These are phyloP conservation scores for Ceratobasidium sp. DNA, from an alignment of 1,284 basidiomycete genomes.

Conservation along the genomic window DNA sequence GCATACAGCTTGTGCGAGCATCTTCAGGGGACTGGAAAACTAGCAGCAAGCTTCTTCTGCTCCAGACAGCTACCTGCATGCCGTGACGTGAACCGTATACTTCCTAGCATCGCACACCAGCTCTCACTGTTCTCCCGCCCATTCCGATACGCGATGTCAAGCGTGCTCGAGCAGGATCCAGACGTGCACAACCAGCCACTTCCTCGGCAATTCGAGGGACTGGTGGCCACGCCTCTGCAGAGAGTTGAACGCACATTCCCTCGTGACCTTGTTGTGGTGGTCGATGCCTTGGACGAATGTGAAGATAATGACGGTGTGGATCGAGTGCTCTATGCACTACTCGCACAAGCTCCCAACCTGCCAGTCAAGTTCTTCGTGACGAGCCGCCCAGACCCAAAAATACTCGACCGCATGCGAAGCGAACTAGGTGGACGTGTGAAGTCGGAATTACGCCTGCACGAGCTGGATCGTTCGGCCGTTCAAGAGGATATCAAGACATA, in stretches of 20 bases:
- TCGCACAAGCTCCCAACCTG: background rate
- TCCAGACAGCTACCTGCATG: background rate
- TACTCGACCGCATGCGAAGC: background rate
- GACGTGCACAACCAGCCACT: background rate
- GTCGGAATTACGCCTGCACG: background rate
- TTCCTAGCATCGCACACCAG: constrained; percentile 4
- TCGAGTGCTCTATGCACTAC: background rate
- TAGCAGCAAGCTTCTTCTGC: constrained; percentile 32
- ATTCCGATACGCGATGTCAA: background rate
- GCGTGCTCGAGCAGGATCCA: background rate
- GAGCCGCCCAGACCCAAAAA: constrained; percentile 9
- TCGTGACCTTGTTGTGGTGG: background rate
- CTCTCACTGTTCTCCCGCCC: background rate
- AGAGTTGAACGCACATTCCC: background rate
- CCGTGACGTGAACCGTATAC: constrained; percentile 13
- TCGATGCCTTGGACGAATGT: constrained; percentile 35
- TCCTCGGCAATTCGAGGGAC: background rate
- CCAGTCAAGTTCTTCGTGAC: constrained; percentile 8
- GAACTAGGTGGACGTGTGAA: background rate
- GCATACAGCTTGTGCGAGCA: constrained; percentile 3
- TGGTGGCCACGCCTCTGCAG: background rate
- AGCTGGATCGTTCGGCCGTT: background rate
- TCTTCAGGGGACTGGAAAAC: background rate
- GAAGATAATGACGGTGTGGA: background rate
- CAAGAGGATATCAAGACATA: background rate